Evolutionary conservation across 257 asterid genomes (phyloP), one percentile per base, ranked within the genome.

Genomic region (Voacanga thouarsii): DNA sequence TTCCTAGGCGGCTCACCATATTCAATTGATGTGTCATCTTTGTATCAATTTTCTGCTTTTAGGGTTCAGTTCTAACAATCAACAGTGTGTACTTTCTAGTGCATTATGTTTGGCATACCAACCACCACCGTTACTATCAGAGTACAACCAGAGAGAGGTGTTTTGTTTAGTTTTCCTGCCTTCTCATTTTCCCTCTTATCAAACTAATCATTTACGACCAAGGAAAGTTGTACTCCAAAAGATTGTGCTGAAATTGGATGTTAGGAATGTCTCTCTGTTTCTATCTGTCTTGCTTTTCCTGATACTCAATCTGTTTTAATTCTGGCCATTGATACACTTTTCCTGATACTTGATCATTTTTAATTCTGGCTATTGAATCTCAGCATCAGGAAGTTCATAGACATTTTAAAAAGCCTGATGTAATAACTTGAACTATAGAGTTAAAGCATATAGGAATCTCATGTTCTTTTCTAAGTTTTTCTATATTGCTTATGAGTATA

Each of bases 401-500:
- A 21, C 12, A 37, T 74, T 41, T 39, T 51, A 6, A 55, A 39
- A 71, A 49, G 12, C 43, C 18, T 47, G 24, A 41, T 14, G 23
- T 14, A 15, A 12, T 23, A 21, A 5, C n/a, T 49, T 49, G 7
- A 47, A 49, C 14, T n/a, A 72, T 1, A 5, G 12, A 72, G 18
- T 23, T 0, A 3, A 65, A 33, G 14, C 56, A 53, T 41, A 23
- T 39, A 45, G 80, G 59, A 19, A 26, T 3, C 14, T 41, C 24
- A 43, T 14, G 37, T 64, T 59, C 2, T 16, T 18, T 71, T 28
- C 26, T 45, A 63, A 76, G 68, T 14, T 45, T 74, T 37, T 28
- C 33, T 33, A 12, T 61, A 44, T 57, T 65, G 7, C 70, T 18
- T 53, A 59, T 47, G 30, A 65, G 39, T 78, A 75, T 73, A 95